phyloP scores from a whole-genome alignment of 1,284 basidiomycete genomes.

The Ganoderma lucidum region DNA sequence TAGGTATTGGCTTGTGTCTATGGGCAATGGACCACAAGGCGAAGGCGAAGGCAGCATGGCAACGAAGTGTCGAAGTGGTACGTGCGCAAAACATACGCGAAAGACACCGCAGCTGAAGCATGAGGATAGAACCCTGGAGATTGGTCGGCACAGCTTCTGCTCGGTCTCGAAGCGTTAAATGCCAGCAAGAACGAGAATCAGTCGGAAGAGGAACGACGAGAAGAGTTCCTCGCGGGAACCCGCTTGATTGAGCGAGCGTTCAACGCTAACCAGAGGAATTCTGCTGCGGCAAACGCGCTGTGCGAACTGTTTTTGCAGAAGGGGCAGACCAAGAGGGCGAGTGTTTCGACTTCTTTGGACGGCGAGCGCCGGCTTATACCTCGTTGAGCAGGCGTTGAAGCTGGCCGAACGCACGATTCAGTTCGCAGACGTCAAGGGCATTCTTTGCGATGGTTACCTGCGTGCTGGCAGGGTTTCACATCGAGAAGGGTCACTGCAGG shows the following conservation, averaged over 20 bases:
- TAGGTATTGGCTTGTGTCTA: slow-evolving; percentile 92
- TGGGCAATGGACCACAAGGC: slow-evolving; percentile 86
- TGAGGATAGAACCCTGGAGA: slow-evolving; percentile 73
- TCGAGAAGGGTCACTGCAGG: slow-evolving; percentile 63
- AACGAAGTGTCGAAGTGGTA: slow-evolving; percentile 84
- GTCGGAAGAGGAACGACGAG: slow-evolving; percentile 66
- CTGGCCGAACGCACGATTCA: slow-evolving; percentile 93
- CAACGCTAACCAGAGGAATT: slow-evolving; percentile 78
- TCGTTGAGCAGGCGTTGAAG: slow-evolving; percentile 73
- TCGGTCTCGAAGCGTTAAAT: slow-evolving; percentile 88
- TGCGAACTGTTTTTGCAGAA: slow-evolving; percentile 80
- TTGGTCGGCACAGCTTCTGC: slow-evolving; percentile 79
- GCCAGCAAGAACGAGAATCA: slow-evolving; percentile 72
- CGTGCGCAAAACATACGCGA: slow-evolving; percentile 40
- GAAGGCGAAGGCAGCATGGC: slow-evolving; percentile 88
- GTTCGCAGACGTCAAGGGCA: slow-evolving; percentile 86
- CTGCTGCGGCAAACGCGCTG: slow-evolving; percentile 80
- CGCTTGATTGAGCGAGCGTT: slow-evolving; percentile 77
- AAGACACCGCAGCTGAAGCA: neutral
- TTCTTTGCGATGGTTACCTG: slow-evolving; percentile 83
- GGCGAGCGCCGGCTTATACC: slow-evolving; percentile 13
- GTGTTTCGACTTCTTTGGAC: slow-evolving; percentile 11
- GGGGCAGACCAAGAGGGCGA: slow-evolving; percentile 62
- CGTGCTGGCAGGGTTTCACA: slow-evolving; percentile 84
- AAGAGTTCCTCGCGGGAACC: slow-evolving; percentile 66